Conservation (phyloP, 1,139 yeast species). For the Lodderomyces orthopsilosis region DNA sequence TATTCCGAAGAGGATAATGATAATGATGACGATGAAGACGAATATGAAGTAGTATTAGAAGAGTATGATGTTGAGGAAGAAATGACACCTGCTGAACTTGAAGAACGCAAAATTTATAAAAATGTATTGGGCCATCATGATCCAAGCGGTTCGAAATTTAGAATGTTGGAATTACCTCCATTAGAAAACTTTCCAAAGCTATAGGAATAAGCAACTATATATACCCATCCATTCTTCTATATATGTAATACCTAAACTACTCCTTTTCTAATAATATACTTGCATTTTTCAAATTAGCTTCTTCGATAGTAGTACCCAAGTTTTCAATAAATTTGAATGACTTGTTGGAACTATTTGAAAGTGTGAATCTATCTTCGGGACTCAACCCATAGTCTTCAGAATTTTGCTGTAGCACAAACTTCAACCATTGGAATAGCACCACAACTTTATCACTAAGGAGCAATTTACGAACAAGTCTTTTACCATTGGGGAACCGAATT, state of each 20-base stretch:
- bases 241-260: too few relatives aligned
- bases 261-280: slow-evolving; percentile 67
- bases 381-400: slow-evolving; percentile 45
- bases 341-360: slow-evolving; percentile 64
- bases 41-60: slow-evolving; percentile 9
- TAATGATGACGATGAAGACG: slow-evolving; percentile 6
- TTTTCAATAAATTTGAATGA: slow-evolving; percentile 64
- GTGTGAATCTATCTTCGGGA: slow-evolving; percentile 37
- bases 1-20: slow-evolving; percentile 14
- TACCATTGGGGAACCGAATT: slow-evolving; percentile 82
- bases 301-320: slow-evolving; percentile 60
- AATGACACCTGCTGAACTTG: slow-evolving; percentile 7
- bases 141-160: slow-evolving; percentile 1
- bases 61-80: slow-evolving; percentile 13
- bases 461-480: slow-evolving; percentile 76
- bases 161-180: slow-evolving; percentile 25
- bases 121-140: neutral
- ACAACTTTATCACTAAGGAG: slow-evolving; percentile 52
- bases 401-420: slow-evolving; percentile 58
- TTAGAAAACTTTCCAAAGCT: slow-evolving; percentile 23
- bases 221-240: neutral
- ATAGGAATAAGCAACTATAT: neutral
- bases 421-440: slow-evolving; percentile 36
- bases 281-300: slow-evolving; percentile 79
- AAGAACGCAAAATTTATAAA: slow-evolving; percentile 4